These are phyloP conservation scores for Rubia balearica DNA, from an alignment of 305 asterid species.

Conservation along the genomic window DNA sequence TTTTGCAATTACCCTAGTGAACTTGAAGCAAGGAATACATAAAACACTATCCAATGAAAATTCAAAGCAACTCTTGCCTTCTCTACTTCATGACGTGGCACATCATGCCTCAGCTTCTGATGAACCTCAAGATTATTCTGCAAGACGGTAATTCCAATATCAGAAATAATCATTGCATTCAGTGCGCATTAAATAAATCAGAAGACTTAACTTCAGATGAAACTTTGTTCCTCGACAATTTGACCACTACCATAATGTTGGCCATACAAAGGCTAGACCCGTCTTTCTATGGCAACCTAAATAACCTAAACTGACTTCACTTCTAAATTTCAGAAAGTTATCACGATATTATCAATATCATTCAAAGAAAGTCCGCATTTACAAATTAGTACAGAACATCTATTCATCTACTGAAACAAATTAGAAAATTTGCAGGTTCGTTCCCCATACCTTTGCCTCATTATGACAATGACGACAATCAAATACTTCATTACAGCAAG, in stretches of 20 bases:
- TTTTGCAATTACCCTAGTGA: slow-evolving; percentile 1
- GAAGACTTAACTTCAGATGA: not conserved
- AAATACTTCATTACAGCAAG: slow-evolving; percentile 75
- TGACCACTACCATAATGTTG: not conserved
- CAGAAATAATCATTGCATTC: slow-evolving; percentile 4
- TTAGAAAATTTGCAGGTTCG: not conserved
- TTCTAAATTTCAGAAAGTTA: not conserved
- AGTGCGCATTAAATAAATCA: not conserved
- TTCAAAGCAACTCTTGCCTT: slow-evolving; percentile 30
- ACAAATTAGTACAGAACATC: not conserved
- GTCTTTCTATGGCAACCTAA: not conserved
- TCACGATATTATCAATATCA: not conserved
- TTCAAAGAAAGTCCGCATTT: not conserved
- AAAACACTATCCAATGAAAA: slow-evolving; percentile 9
- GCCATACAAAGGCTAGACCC: not conserved
- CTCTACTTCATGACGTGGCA: slow-evolving; percentile 69
- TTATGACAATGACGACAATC: slow-evolving; percentile 90
- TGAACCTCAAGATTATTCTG: slow-evolving; percentile 61
- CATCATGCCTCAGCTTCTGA: slow-evolving; percentile 60
- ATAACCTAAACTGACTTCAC: not conserved
- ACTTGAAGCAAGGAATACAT: not conserved
- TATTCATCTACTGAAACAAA: not conserved
- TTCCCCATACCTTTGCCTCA: slow-evolving; percentile 54
- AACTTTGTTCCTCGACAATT: not conserved
- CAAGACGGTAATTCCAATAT: not conserved